A percentile compares a stretch with the other conserved stretches of the same genome.
phyloP scores from a whole-genome alignment of 257 asterid species.

The Misopates orontium region DNA sequence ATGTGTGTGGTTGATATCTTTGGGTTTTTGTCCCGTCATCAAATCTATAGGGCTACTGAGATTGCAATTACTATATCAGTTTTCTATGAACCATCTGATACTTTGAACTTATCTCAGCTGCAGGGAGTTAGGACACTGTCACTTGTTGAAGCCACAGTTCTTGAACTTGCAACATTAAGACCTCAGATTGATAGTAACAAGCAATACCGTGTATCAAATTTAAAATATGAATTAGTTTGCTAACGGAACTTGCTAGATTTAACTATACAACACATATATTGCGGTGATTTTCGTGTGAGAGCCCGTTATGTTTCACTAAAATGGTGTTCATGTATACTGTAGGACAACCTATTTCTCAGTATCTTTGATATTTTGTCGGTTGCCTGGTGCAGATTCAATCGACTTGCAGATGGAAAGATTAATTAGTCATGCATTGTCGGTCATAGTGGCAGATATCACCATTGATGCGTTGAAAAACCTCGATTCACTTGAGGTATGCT shows the following conservation, averaged over 20 bases:
- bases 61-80: not conserved
- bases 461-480: constrained; percentile 59
- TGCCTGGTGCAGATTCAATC: constrained; percentile 53
- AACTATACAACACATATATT: too few relatives aligned
- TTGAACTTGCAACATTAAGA: not conserved
- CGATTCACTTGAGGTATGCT: constrained; percentile 75
- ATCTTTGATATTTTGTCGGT: constrained; percentile 9
- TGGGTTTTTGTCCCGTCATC: not conserved
- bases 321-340: not conserved
- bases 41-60: not conserved
- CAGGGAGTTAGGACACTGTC: not conserved
- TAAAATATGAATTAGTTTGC: not conserved
- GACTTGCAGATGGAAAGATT: constrained; percentile 60
- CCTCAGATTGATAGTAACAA: not conserved
- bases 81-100: not conserved
- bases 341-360: not conserved
- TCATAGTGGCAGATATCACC: constrained; percentile 60
- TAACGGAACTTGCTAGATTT: too few relatives aligned
- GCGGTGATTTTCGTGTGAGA: too few relatives aligned
- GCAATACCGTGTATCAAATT: not conserved
- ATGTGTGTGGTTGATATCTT: not conserved
- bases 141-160: not conserved
- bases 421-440: constrained; percentile 56
- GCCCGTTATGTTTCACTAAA: too few relatives aligned
- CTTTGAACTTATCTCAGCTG: not conserved